These are phyloP conservation scores for Metschnikowia dekortorum DNA, from an alignment of 805 yeast genomes.

Conservation along the genomic window DNA sequence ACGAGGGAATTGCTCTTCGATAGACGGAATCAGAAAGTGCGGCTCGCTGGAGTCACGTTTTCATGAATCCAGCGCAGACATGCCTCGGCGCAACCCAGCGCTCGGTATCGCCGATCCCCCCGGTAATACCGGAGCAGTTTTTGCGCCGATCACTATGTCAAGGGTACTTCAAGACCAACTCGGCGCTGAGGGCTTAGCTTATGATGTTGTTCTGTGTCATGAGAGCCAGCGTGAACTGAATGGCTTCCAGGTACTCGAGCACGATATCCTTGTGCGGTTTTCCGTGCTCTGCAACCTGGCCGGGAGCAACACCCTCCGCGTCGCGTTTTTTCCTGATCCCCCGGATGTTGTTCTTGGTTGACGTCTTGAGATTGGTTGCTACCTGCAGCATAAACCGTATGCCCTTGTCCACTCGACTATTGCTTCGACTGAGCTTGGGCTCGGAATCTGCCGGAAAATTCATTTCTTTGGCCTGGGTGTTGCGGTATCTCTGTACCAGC, in stretches of 20 bases:
- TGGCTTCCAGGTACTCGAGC: conserved; percentile 7
- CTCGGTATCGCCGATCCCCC: no score
- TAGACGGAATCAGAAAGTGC: no score
- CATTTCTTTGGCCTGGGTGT: background rate
- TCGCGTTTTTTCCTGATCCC: background rate
- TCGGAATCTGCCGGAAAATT: background rate
- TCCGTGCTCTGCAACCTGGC: background rate
- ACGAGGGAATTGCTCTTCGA: no score
- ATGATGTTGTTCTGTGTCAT: background rate
- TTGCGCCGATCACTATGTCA: background rate
- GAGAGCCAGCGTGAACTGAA: conserved; percentile 1
- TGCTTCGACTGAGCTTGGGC: background rate
- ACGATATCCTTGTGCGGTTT: conserved; percentile 9
- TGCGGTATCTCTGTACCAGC: background rate
- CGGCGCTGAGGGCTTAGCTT: background rate
- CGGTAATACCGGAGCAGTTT: background rate
- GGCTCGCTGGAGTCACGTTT: no score
- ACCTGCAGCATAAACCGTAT: background rate
- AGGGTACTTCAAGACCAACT: no score
- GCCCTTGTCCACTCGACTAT: background rate
- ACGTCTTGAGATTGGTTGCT: background rate
- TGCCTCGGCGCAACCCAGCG: no score
- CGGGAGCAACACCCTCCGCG: background rate
- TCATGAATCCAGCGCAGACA: no score
- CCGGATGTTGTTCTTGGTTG: background rate